Base-by-base conservation (phyloP, 306 rosid species). In the Psophocarpus tetragonolobus region DNA sequence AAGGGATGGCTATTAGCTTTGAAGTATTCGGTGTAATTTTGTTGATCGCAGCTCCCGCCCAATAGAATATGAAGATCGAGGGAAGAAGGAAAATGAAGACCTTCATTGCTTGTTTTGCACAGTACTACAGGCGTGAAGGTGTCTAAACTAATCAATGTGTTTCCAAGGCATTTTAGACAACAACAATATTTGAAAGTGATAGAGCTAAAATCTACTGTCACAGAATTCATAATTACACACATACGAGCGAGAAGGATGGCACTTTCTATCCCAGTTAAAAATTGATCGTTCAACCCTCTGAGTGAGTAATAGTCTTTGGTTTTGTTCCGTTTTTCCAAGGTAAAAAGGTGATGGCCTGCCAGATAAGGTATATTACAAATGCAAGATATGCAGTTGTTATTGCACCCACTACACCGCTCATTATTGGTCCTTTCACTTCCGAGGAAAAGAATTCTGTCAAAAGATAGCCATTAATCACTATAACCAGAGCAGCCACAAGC, bases 401-500 rank as follows among this genome's bases (percentile, higher is more conserved):
- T 44, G 44, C 73, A 13, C 82, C 66, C 10, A 90, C 84, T 15
- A 83, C 8, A 11, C 83, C 44, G 38, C 80, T 79, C 44, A 91
- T 3, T 8, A 77, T 8, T 35, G 76, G 47, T 50, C 99, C 96
- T 2, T 76, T 84, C 84, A 87, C 97, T 82, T 92, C 97, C 5
- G 85, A 23, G 8, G 91, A 68, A 87, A 96, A 85, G 92, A 96
- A 96, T 60, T 90, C 93, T 80, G 85, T 3, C 86, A 92, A 65
- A 21, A 93, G 90, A 80, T 96, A 96, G 38, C 97, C 98, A 23
- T 96, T 96, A 6, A 96, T 96, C 66, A 87, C 73, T 73, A 89
- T 91, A 86, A 96, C 97, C 50, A 96, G 87, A 30, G 77, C 92
- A 51, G 98, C 89, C 87, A 96, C 99, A 44, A 82, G 68, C 98